phyloP scores from a whole-genome alignment of 2,329 filamentous ascomycete species.

The Colletotrichum truncatum region DNA sequence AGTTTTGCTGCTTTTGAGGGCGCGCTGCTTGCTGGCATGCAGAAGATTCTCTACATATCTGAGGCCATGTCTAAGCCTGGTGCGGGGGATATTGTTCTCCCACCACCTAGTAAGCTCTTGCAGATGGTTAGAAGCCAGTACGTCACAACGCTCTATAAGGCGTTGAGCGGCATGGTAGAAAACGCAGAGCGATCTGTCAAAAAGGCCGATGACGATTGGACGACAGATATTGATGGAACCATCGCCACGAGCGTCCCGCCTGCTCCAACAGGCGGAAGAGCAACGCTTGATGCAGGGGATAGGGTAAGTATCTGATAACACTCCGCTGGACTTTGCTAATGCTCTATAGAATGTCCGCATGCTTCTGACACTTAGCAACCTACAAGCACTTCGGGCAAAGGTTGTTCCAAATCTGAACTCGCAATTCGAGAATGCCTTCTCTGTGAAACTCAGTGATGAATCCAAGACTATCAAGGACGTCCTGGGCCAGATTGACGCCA shows the following conservation, averaged over 20 bases:
- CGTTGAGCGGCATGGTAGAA: slow-evolving; percentile 94
- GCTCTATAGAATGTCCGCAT: slow-evolving; percentile 81
- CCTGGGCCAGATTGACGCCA: slow-evolving; percentile 86
- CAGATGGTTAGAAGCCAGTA: slow-evolving; percentile 94
- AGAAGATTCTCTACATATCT: slow-evolving; percentile 93
- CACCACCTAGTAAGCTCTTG: slow-evolving; percentile 86
- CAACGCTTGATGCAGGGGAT: slow-evolving; percentile 63
- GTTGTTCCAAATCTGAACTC: slow-evolving; percentile 89
- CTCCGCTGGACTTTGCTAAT: slow-evolving; percentile 33
- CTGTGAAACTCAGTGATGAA: slow-evolving; percentile 93
- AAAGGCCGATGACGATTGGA: slow-evolving; percentile 71
- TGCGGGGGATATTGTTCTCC: slow-evolving; percentile 79
- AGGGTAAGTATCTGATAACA: slow-evolving; percentile 53
- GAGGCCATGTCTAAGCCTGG: slow-evolving; percentile 82
- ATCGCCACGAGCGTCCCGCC: slow-evolving; percentile 44
- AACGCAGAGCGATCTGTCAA: slow-evolving; percentile 84
- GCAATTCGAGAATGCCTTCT: slow-evolving; percentile 93
- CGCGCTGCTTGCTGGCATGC: slow-evolving; percentile 83
- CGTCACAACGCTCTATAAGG: slow-evolving; percentile 92
- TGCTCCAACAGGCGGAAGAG: slow-evolving; percentile 50
- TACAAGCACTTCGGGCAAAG: slow-evolving; percentile 82
- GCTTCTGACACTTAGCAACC: slow-evolving; percentile 92
- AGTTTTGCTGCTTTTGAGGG: slow-evolving; percentile 89
- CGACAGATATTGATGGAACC: slow-evolving; percentile 54
- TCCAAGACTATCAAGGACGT: slow-evolving; percentile 91